Percentiles rank a stretch among this genome's conserved stretches.
Conservation (phyloP, 1,284 basidiomycete genomes). For the Termitomyces sp. region DNA sequence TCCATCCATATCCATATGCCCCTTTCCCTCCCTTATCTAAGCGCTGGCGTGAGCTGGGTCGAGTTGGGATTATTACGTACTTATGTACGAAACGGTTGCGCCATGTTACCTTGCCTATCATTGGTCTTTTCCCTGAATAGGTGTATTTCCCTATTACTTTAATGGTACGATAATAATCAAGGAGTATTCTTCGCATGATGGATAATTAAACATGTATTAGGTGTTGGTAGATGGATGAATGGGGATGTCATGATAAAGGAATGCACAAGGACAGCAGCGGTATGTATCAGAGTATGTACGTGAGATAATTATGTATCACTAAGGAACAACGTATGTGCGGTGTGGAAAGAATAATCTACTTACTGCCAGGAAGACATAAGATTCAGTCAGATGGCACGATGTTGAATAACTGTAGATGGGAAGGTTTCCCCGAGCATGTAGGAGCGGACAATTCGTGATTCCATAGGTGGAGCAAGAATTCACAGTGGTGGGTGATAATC, state of each 20-base stretch:
- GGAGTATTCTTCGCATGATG: background rate
- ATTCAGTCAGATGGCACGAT: background rate
- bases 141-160: background rate
- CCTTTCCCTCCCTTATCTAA: background rate
- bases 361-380: background rate
- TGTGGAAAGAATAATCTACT: background rate
- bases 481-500: background rate
- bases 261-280: background rate
- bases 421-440: background rate
- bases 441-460: background rate
- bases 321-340: background rate
- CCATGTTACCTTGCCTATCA: background rate
- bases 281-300: background rate
- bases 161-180: background rate
- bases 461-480: background rate
- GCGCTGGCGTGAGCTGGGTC: slow-evolving; percentile 1
- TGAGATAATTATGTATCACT: background rate
- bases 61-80: background rate
- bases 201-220: background rate
- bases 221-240: background rate
- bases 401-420: background rate
- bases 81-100: background rate
- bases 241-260: background rate
- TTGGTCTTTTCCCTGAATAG: background rate
- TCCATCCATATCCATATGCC: background rate